Base-by-base conservation (phyloP, 257 asterid species). In the Voacanga thouarsii region DNA sequence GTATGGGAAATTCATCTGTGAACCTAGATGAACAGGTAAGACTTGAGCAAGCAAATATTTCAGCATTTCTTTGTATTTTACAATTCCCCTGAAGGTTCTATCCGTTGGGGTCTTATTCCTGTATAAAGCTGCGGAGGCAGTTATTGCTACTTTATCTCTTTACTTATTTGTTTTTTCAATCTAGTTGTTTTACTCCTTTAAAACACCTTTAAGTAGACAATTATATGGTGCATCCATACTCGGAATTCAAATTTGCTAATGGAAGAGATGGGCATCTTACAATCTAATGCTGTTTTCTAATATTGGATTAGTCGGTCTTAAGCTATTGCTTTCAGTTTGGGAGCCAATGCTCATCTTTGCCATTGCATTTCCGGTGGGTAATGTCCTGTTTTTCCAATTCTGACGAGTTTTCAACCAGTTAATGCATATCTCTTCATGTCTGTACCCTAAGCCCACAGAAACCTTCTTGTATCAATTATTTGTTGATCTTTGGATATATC, bases 21-120 rank as follows among this genome's bases (percentile, higher is more conserved):
- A 75, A 81, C 64, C 59, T 76, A 66, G 82, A 81, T 76, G 85
- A 79, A 67, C 84, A 84, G 83, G 88, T 84, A 47, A 26, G 12
- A 68, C 11, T 81, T 53, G 77, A 82, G 63, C 77, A 77, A 45
- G 83, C 76, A 69, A 74, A 77, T 77, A 74, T 86, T 63, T 30
- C 43, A 26, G 68, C 0, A 9, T 26, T 28, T 28, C 30, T 18
- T 28, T 63, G 6, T 63, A 63, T 9, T 28, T 63, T 3, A 28
- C 64, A 21, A 66, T 39, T 23, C 18, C 24, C 61, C 39, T 67
- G 68, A 60, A 41, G 77, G 18, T 72, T 44, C 15, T 7, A 9
- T 72, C 61, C 37, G 11, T 6, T 33, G 19, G 14, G 66, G 14
- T 63, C 45, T 67, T 24, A 24, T 43, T 16, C 18, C 24, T 33